Evolutionary conservation across 2,329 filamentous ascomycete species (phyloP).

Genomic region (Aspergillus nomiae): DNA sequence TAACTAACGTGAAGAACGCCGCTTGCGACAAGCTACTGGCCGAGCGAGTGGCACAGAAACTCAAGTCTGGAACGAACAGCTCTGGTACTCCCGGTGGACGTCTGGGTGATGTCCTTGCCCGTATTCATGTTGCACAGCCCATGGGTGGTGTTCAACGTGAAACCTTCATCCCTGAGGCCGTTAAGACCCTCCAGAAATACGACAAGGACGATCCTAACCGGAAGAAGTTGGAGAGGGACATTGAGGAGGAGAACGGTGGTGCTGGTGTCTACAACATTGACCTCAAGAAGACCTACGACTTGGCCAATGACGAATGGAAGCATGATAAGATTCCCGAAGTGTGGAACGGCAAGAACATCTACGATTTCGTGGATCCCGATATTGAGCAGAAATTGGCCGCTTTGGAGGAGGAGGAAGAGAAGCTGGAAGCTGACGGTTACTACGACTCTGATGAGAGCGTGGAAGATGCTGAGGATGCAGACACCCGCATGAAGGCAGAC

Average conservation of each 20-base stretch:
- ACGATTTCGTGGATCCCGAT: constrained; percentile 95
- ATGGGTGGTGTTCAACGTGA: constrained; percentile 77
- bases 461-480: constrained; percentile 85
- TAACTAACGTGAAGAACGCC: constrained; percentile 92
- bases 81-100: constrained; percentile 76
- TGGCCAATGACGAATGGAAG: constrained; percentile 91
- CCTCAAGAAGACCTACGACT: constrained; percentile 81
- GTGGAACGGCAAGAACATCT: constrained; percentile 93
- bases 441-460: constrained; percentile 84
- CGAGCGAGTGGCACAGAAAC: constrained; percentile 90
- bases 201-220: constrained; percentile 86
- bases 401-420: constrained; percentile 93
- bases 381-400: constrained; percentile 91
- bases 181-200: constrained; percentile 81
- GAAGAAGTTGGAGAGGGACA: constrained; percentile 76
- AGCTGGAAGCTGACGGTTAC: constrained; percentile 85
- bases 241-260: constrained; percentile 90
- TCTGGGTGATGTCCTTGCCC: constrained; percentile 84
- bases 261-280: constrained; percentile 96
- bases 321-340: constrained; percentile 94
- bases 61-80: constrained; percentile 82
- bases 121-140: constrained; percentile 96
- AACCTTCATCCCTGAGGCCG: constrained; percentile 83
- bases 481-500: constrained; percentile 87
- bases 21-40: constrained; percentile 92